These are phyloP conservation scores for Papiliotrema fonsecae DNA, from an alignment of 1,284 basidiomycete species.

Conservation along the genomic window DNA sequence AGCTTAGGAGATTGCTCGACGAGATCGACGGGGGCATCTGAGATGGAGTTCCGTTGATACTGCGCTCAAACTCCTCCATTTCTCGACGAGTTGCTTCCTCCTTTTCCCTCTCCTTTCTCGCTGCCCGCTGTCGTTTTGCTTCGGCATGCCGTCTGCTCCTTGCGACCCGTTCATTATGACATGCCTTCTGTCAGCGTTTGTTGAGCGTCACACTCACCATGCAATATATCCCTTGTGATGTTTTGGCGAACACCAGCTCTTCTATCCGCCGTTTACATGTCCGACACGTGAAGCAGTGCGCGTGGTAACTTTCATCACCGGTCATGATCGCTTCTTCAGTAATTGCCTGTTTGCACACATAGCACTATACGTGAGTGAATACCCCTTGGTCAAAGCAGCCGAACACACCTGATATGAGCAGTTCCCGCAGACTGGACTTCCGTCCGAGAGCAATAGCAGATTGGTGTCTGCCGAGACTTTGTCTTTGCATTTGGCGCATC, in stretches of 20 bases:
- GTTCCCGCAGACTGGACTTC: slow-evolving; percentile 91
- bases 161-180: slow-evolving; percentile 94
- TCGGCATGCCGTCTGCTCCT: slow-evolving; percentile 85
- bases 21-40: neutral
- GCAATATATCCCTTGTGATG: slow-evolving; percentile 96
- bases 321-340: slow-evolving; percentile 98
- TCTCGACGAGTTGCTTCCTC: slow-evolving; percentile 20
- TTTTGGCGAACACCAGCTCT: slow-evolving; percentile 97
- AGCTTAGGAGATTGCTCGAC: neutral
- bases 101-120: slow-evolving; percentile 39
- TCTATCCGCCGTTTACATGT: slow-evolving; percentile 92
- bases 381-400: neutral
- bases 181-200: slow-evolving; percentile 49
- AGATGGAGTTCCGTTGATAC: neutral
- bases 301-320: slow-evolving; percentile 96
- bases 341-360: slow-evolving; percentile 83
- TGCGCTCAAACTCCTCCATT: slow-evolving; percentile 20
- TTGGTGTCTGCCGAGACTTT: slow-evolving; percentile 78
- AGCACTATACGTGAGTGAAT: slow-evolving; percentile 55
- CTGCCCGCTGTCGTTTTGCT: slow-evolving; percentile 53
- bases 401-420: slow-evolving; percentile 73
- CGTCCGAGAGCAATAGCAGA: slow-evolving; percentile 89
- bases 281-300: slow-evolving; percentile 96
- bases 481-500: slow-evolving; percentile 53
- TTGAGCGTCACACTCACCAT: slow-evolving; percentile 56